Evolutionary conservation across 257 asterid species (phyloP), one percentile per base, ranked within the genome.

Genomic region (Euphrasia confusa): DNA sequence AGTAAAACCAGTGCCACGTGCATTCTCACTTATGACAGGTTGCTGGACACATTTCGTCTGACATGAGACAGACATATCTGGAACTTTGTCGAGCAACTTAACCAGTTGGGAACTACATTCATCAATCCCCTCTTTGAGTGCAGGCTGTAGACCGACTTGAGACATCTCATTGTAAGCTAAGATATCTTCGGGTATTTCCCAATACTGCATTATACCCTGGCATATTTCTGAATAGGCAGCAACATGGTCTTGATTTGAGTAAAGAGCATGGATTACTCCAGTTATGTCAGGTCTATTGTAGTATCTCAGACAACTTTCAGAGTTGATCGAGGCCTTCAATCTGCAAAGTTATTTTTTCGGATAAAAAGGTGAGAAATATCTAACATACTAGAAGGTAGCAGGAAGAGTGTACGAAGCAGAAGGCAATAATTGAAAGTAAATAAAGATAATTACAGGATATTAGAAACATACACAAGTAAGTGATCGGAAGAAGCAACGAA

Each of bases 401-500:
- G 55, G 61, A 58, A 55, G 17, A 67, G 64, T 5, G 37, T 48
- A 68, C 18, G 58, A 55, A 62, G 24, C 68, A 54, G 21, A 77
- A 26, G 27, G 58, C 60, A 54, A 56, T 47, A 60, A 49, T 12
- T 27, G 52, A 55, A 58, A 26, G 58, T 30, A 42, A 10, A 65
- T 7, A 60, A 69, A 68, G 68, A 58, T 57, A 44, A 28, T 13
- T 55, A 35, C 42, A 66, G 26, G 55, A 61, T 49, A 59, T 58
- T 65, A 66, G 81, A 68, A 63, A 75, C 95, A 57, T 89, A 89
- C 97, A 89, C 84, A 13, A 89, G 95, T 65, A 89, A 81, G 82
- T 82, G 89, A 80, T 82, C 88, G 68, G 87, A 86, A 33, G 89
- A 68, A 54, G 90, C 91, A 50, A 86, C 67, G 70, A 86, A 86